phyloP scores from a whole-genome alignment of 73 alveolate genomes.

The Paramecium sonneborni region DNA sequence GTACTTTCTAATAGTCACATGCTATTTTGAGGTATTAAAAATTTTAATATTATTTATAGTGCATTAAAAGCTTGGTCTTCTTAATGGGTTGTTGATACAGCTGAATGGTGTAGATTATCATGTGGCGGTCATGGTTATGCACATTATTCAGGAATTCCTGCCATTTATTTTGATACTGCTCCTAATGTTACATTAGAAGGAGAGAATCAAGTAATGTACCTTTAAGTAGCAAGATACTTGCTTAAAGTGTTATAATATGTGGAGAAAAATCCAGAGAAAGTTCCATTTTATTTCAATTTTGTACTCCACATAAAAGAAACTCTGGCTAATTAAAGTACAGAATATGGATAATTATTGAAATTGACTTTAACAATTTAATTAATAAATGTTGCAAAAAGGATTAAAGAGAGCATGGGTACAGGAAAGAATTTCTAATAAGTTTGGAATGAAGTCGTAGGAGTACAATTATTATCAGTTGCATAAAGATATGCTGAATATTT shows the following conservation, averaged over 20 bases:
- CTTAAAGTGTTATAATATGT: background rate
- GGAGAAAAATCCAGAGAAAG: constrained; percentile 21
- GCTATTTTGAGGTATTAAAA: constrained; percentile 70
- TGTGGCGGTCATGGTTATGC: constrained; percentile 95
- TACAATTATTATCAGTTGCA: background rate
- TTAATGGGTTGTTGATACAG: constrained; percentile 70
- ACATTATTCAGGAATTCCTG: constrained; percentile 76
- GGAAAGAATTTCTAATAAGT: constrained; percentile 11
- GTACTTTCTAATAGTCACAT: constrained; percentile 69
- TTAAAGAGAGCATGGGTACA: background rate
- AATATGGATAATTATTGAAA: background rate
- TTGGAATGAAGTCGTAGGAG: constrained; percentile 7
- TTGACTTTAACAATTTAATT: background rate
- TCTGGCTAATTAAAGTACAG: background rate
- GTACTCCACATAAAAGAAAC: constrained; percentile 3
- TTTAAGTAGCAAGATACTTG: constrained; percentile 49
- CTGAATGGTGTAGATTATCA: constrained; percentile 75
- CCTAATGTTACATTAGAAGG: constrained; percentile 68
- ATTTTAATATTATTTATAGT: constrained; percentile 41
- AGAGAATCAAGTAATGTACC: constrained; percentile 49
- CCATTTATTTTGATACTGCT: constrained; percentile 42
- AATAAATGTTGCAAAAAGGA: background rate
- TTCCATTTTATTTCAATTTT: constrained; percentile 4
- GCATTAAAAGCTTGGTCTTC: constrained; percentile 79
- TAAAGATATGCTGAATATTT: constrained; percentile 41